Evolutionary conservation across 768 basidiomycete genomes (phyloP).

Genomic region (Albatrellus ellisii): DNA sequence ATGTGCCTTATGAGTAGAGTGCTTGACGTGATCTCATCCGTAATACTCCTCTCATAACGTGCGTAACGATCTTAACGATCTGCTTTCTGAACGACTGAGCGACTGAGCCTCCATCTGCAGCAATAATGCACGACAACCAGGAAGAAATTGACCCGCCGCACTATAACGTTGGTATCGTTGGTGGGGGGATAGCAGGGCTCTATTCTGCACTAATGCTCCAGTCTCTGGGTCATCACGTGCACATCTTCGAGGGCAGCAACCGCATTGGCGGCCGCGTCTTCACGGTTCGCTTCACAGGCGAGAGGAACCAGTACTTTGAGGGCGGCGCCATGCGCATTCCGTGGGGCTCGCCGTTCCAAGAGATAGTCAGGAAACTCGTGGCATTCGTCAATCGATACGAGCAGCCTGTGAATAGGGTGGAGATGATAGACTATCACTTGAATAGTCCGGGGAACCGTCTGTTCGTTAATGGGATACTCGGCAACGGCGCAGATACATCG

Average conservation of each 20-base stretch:
- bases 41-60: no score
- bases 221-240: conserved; percentile 8
- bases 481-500: not conserved
- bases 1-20: no score
- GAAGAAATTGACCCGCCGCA: no score
- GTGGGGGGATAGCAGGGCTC: conserved; percentile 11
- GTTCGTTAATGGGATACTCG: conserved; percentile 5
- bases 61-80: no score
- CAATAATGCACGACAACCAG: no score
- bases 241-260: conserved; percentile 8
- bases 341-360: no score
- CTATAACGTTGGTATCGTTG: conserved; percentile 7
- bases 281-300: conserved; percentile 10
- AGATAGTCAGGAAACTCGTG: no score
- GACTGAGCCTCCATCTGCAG: no score
- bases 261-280: conserved; percentile 12
- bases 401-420: no score
- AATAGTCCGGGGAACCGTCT: conserved; percentile 9
- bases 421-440: conserved; percentile 9
- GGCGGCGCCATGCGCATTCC: conserved; percentile 15
- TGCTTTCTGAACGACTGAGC: no score
- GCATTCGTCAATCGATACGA: no score
- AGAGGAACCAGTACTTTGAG: conserved; percentile 12
- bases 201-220: conserved; percentile 11
- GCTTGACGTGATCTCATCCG: no score